Evolutionary conservation across 2,329 filamentous ascomycete genomes (phyloP), one percentile per base, ranked within the genome.

Genomic region (Coniosporium tulheliwenetii): DNA sequence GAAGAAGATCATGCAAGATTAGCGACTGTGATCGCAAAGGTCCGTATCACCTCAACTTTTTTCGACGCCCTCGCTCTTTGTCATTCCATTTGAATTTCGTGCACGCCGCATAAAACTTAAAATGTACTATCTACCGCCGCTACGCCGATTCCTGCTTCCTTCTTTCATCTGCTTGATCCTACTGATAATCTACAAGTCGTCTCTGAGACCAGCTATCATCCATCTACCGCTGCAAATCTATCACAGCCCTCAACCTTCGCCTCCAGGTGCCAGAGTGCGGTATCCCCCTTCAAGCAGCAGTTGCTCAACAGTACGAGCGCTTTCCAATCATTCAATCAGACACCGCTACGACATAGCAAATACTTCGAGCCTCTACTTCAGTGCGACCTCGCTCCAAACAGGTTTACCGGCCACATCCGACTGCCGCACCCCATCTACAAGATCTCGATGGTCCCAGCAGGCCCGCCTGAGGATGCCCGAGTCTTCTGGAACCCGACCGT

Each of bases 401-500:
- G 39, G 29, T 51, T 52, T 43, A 61, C 56, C 12, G 47, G 49
- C 16, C 58, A 62, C 41, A 49, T 60, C 29, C 54, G 58, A 29
- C 47, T 62, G 12, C 48, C 50, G 9, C 50, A 53, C 40, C 37
- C 47, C 1, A 45, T 62, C 13, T 54, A 52, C 38, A 61, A 60
- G 41, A 59, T 63, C 45, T 60, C 54, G 2, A 54, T 60, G 49
- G 52, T 45, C 2, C 44, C 53, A 26, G 41, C 47, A 9, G 43
- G 38, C 12, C 41, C 44, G 4, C 30, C 29, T 33, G 43, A 47
- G 5, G 50, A 57, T 15, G 42, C 42, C 10, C 49, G 53, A 34
- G 47, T 44, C 4, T 62, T 62, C 47, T 58, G 55, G 56, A 63
- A 63, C 35, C 59, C 60, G 2, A 60, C 60, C 13, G 55, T 63